Conservation (phyloP, 2,329 filamentous ascomycete genomes). For the Chaetomiaceae sp. region DNA sequence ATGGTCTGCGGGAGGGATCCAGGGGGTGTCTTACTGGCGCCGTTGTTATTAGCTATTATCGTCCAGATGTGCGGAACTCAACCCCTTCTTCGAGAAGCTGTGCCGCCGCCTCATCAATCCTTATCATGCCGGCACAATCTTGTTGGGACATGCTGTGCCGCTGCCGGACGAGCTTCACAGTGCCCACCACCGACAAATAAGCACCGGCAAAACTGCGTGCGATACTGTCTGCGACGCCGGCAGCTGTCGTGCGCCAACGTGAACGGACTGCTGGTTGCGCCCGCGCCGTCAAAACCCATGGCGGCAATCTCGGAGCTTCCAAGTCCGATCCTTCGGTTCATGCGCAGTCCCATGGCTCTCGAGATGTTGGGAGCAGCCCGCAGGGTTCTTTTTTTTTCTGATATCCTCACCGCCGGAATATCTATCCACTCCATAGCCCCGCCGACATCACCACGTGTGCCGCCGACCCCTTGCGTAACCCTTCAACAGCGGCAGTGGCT, state of each 20-base stretch:
- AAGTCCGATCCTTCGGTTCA: background rate
- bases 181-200: background rate
- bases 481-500: conserved; percentile 8
- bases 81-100: background rate
- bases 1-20: conserved; percentile 1
- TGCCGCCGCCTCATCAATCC: conserved; percentile 5
- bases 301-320: no score
- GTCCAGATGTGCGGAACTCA: background rate
- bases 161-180: background rate
- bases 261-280: no score
- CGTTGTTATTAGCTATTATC: no score
- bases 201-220: background rate
- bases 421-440: background rate
- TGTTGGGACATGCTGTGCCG: background rate
- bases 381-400: background rate
- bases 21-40: background rate
- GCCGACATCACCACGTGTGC: conserved; percentile 5
- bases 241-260: no score
- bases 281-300: no score
- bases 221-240: no score
- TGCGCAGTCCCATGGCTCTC: background rate
- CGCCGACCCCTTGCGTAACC: background rate
- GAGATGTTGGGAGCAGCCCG: background rate
- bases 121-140: background rate
- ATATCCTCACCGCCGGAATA: background rate